phyloP scores from a whole-genome alignment of 192 early-diverging fungal species.

The Fimicolochytrium jonesii region DNA sequence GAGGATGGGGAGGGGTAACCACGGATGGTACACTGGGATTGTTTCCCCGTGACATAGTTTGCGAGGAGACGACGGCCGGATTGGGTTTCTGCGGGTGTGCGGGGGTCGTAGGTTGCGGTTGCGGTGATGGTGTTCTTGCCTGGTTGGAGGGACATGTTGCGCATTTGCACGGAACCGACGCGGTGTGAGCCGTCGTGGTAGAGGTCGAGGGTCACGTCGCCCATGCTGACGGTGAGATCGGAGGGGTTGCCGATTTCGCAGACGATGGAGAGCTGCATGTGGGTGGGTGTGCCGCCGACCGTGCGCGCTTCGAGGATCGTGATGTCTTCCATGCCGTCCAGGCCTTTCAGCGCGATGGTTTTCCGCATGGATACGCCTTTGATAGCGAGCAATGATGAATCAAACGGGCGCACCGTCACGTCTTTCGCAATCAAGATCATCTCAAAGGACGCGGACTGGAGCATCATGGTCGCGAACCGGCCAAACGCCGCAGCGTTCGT shows the following conservation, averaged over 20 bases:
- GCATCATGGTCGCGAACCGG: constrained; percentile 10
- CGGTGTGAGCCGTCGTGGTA: constrained; percentile 11
- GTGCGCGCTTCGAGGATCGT: constrained; percentile 5
- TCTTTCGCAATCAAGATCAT: constrained; percentile 8
- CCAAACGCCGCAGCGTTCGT: constrained; percentile 15
- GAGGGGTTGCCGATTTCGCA: constrained; percentile 22
- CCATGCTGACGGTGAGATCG: constrained; percentile 10
- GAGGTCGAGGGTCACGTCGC: constrained; percentile 9
- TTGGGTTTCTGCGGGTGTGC: not conserved
- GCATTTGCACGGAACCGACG: constrained; percentile 18
- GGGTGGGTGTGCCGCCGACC: not conserved
- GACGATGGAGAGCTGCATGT: constrained; percentile 8
- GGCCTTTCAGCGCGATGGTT: constrained; percentile 1
- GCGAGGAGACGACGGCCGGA: constrained; percentile 16
- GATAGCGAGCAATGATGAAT: constrained; percentile 5
- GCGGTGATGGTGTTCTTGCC: constrained; percentile 4
- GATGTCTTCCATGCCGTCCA: constrained; percentile 12
- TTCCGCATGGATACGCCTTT: constrained; percentile 7
- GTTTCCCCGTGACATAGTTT: constrained; percentile 5
- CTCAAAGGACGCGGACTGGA: constrained; percentile 7
- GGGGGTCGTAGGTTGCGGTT: constrained; percentile 6
- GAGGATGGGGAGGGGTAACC: too few relatives aligned
- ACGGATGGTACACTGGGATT: not conserved
- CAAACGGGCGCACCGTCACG: not conserved
- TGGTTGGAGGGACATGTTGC: constrained; percentile 6